Percentiles rank a stretch among this genome's conserved stretches.
Evolutionary conservation across 1,284 basidiomycete species (phyloP).

Genomic region (Austroboletus novae-zelandiae): DNA sequence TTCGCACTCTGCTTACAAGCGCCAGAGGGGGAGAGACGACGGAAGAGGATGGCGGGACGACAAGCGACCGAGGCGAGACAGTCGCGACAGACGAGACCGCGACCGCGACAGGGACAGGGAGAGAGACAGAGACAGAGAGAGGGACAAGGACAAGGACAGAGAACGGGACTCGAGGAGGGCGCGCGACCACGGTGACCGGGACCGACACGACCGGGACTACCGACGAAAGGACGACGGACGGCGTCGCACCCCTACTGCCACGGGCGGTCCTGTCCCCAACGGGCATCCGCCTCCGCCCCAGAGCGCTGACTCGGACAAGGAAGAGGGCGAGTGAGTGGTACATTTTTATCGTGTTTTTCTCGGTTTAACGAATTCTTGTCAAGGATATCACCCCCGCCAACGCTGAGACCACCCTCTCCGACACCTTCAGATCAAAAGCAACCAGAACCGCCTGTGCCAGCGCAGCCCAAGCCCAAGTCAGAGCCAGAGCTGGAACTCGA

Average conservation of each 20-base stretch:
- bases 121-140: conserved; percentile 4
- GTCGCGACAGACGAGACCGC: conserved; percentile 30
- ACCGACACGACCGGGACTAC: conserved; percentile 33
- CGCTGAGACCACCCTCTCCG: conserved; percentile 30
- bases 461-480: conserved; percentile 28
- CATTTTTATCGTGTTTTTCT: conserved; percentile 18
- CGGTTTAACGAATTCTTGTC: conserved; percentile 4
- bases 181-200: conserved; percentile 39
- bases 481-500: conserved; percentile 59
- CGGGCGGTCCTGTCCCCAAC: conserved; percentile 17
- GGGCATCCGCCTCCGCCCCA: conserved; percentile 18
- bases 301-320: conserved; percentile 54
- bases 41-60: conserved; percentile 49
- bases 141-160: conserved; percentile 7
- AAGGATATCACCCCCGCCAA: conserved; percentile 62
- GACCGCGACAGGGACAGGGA: conserved; percentile 12
- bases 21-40: conserved; percentile 52
- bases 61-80: conserved; percentile 33
- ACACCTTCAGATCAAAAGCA: conserved; percentile 25
- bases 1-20: conserved; percentile 39
- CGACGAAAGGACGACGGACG: conserved; percentile 33
- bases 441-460: conserved; percentile 4
- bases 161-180: conserved; percentile 31
- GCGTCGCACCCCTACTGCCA: conserved; percentile 17
- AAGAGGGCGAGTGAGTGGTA: conserved; percentile 80